phyloP scores from a whole-genome alignment of 2,329 filamentous ascomycete genomes.

The Biscogniauxia sp. region DNA sequence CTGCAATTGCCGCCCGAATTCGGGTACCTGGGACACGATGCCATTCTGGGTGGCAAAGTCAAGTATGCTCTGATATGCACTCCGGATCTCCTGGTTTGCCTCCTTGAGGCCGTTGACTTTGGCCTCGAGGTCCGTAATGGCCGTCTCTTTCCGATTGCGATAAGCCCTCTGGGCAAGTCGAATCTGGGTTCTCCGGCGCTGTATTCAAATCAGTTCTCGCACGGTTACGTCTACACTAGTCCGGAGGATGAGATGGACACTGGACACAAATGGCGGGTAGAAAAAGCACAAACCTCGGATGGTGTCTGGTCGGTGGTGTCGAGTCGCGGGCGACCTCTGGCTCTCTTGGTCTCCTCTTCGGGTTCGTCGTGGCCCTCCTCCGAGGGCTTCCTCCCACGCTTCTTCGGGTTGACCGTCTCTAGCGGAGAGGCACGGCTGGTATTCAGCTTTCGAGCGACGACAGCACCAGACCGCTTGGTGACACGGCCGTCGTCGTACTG shows the following conservation, averaged over 20 bases:
- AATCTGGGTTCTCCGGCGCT: constrained; percentile 84
- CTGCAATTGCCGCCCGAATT: constrained; percentile 57
- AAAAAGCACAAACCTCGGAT: constrained; percentile 64
- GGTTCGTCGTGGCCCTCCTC: constrained; percentile 37
- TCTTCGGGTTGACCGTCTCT: constrained; percentile 25
- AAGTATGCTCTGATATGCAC: constrained; percentile 65
- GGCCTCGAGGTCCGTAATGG: constrained; percentile 70
- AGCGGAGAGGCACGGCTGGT: constrained; percentile 16
- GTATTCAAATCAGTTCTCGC: constrained; percentile 17
- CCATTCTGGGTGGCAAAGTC: constrained; percentile 58
- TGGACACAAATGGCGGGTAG: too few relatives aligned
- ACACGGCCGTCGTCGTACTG: constrained; percentile 39
- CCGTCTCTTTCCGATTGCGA: constrained; percentile 78
- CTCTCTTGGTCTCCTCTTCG: constrained; percentile 54
- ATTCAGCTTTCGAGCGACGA: constrained; percentile 14
- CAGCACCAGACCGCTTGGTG: constrained; percentile 15
- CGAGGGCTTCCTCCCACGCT: constrained; percentile 33
- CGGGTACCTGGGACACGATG: constrained; percentile 55
- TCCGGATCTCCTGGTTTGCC: constrained; percentile 71
- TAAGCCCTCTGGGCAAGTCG: constrained; percentile 84
- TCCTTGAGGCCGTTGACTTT: constrained; percentile 67
- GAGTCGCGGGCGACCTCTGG: constrained; percentile 71
- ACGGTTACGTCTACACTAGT: neutral
- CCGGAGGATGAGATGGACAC: constrained; percentile 2
- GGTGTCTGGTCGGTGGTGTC: constrained; percentile 76